These are phyloP conservation scores for Nemania abortiva DNA, from an alignment of 2,329 filamentous ascomycete species.

Conservation along the genomic window DNA sequence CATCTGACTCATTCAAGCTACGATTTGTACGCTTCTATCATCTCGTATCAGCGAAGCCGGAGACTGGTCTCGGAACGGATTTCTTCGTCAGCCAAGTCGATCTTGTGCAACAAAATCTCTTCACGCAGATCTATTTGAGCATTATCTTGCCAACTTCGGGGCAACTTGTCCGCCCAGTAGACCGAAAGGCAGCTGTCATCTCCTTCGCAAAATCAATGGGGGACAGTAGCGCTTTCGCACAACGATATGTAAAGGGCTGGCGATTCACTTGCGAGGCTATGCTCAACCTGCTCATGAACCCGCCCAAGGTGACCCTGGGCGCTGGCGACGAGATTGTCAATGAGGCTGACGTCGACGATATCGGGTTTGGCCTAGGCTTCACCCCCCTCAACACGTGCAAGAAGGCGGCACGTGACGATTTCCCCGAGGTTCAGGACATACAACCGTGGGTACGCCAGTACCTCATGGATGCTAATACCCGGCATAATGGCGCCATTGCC, in stretches of 20 bases:
- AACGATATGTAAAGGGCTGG: constrained; percentile 90
- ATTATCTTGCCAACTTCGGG: constrained; percentile 92
- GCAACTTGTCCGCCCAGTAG: constrained; percentile 85
- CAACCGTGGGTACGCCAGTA: constrained; percentile 87
- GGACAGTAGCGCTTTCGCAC: constrained; percentile 85
- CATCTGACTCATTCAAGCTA: constrained; percentile 82
- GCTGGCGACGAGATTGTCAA: constrained; percentile 80
- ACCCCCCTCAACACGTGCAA: constrained; percentile 93
- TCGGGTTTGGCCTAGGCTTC: constrained; percentile 94
- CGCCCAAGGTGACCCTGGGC: constrained; percentile 74
- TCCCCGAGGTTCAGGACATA: constrained; percentile 84
- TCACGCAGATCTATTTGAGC: constrained; percentile 84
- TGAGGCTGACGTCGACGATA: constrained; percentile 93
- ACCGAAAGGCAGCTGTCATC: constrained; percentile 93
- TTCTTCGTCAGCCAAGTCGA: constrained; percentile 92
- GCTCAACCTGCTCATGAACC: constrained; percentile 88
- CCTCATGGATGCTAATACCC: constrained; percentile 80
- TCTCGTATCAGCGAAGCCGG: constrained; percentile 81
- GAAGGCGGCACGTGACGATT: constrained; percentile 79
- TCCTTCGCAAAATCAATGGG: constrained; percentile 93
- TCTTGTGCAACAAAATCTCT: constrained; percentile 81
- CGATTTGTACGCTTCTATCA: constrained; percentile 97
- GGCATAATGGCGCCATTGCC: constrained; percentile 77
- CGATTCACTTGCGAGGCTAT: constrained; percentile 89
- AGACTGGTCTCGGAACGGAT: constrained; percentile 88